Conservation (phyloP, 192 early-diverging fungal species). For the Dissophora globulifera region DNA sequence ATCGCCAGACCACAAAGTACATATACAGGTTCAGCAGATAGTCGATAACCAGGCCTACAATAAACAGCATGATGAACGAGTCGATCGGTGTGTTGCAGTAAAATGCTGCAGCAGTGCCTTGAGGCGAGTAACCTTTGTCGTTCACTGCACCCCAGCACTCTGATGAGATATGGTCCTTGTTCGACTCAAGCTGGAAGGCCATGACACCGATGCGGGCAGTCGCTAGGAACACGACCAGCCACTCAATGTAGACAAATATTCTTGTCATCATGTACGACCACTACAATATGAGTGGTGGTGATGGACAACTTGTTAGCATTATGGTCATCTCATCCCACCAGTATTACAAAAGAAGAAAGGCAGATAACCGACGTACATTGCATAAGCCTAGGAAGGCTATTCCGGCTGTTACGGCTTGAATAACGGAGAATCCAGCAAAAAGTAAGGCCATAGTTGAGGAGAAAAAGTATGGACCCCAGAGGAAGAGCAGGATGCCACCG, state of each 20-base stretch:
- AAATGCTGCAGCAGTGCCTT: slow-evolving; percentile 41
- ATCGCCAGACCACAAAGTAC: slow-evolving; percentile 54
- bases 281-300: neutral
- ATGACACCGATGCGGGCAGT: slow-evolving; percentile 38
- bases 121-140: slow-evolving; percentile 39
- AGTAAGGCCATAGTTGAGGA: slow-evolving; percentile 39
- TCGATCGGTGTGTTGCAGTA: slow-evolving; percentile 48
- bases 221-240: slow-evolving; percentile 36
- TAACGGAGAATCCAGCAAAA: slow-evolving; percentile 40
- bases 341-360: neutral
- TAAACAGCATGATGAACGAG: slow-evolving; percentile 42
- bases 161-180: slow-evolving; percentile 27
- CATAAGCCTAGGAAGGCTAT: slow-evolving; percentile 45
- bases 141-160: slow-evolving; percentile 46
- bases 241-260: slow-evolving; percentile 39
- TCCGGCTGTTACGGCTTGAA: slow-evolving; percentile 35
- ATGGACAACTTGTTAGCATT: no score
- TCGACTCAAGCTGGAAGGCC: slow-evolving; percentile 43
- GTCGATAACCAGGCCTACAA: slow-evolving; percentile 40
- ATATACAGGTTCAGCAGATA: slow-evolving; percentile 46
- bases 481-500: slow-evolving; percentile 38
- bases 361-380: no score
- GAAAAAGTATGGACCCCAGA: slow-evolving; percentile 49
- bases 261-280: slow-evolving; percentile 55
- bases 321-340: no score